These are phyloP conservation scores for Bonia amplexicaulis DNA, from an alignment of 176 grass and related monocot genomes.

Conservation along the genomic window DNA sequence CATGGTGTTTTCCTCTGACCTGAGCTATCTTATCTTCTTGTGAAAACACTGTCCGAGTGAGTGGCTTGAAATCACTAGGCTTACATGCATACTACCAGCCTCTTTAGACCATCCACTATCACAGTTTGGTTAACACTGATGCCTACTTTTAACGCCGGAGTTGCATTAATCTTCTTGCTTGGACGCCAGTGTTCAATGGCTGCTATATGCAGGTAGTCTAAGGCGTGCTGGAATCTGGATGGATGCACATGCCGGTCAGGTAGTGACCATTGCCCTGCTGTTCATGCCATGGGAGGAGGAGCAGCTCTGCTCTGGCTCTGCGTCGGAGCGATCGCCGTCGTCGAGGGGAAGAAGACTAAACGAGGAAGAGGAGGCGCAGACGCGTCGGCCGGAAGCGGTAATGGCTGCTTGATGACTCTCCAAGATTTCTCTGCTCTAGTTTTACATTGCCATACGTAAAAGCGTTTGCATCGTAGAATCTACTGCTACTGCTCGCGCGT, in stretches of 20 bases:
- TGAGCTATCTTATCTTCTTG: conserved; percentile 30
- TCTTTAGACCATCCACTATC: background rate
- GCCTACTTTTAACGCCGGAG: background rate
- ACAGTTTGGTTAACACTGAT: background rate
- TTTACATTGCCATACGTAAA: background rate
- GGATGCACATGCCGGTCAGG: background rate
- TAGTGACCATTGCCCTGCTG: background rate
- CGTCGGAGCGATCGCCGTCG: conserved; percentile 5
- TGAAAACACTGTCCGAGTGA: background rate
- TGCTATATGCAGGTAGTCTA: background rate
- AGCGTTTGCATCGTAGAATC: conserved; percentile 11
- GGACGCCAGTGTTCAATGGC: background rate
- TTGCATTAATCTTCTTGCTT: background rate
- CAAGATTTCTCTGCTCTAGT: background rate
- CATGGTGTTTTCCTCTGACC: background rate
- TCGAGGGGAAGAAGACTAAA: conserved; percentile 2
- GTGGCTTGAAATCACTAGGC: conserved; percentile 23
- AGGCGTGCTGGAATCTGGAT: background rate
- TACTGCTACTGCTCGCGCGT: background rate
- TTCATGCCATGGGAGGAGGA: background rate
- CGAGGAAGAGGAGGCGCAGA: background rate
- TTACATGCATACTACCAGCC: background rate
- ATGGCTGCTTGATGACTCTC: background rate
- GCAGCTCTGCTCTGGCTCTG: conserved; percentile 24
- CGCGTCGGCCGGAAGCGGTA: conserved; percentile 11